Base-by-base conservation (phyloP, 768 basidiomycete species). In the Xerocomellus amylosporus region DNA sequence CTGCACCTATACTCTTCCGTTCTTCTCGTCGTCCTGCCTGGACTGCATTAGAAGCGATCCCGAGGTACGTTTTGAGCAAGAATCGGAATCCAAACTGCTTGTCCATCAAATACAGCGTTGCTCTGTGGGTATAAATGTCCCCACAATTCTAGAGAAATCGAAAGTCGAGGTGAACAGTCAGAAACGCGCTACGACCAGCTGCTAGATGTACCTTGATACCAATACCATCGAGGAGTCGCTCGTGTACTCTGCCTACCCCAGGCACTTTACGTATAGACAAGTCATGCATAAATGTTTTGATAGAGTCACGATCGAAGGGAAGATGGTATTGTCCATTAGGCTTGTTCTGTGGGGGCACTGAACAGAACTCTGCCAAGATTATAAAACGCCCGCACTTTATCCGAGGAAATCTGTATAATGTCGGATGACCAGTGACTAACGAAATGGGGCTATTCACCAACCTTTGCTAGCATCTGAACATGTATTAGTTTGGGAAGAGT, bases 311-410 rank as follows among this genome's bases (percentile, higher is more conserved):
- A 26, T 87, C 80, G 61, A 88, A 91, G 3, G 82, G 72, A 22
- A 97, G 80, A 60, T 81, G 79, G 59, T 83, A 98, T 70, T 97
- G 94, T 13, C 93, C 94, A 64, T 96, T 91, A 3, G 94, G 95
- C 72, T 98, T 98, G 70, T 98, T 96, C 86, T 90, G 36, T 30
- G 50, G 15, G 28, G 9, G 24, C 37, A 31, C 17, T 58, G 8
- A 52, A 59, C 45, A 54, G 8, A 28, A 15, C 8, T 33, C n/a
- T 30, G 13, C 33, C 14, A 39, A 46, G 24, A 40, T 26, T 19
- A 50, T 36, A 52, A 22, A 58, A 30, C 8, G 28, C 33, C 59
- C 60, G 17, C 38, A 87, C 88, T 77, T 88, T 93, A 71, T 98
- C 94, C 28, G 94, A 96, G 68, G 91, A 94, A 33, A 96, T 95